phyloP scores from a whole-genome alignment of 139 green algal genomes.

The Asterochloris sp. region DNA sequence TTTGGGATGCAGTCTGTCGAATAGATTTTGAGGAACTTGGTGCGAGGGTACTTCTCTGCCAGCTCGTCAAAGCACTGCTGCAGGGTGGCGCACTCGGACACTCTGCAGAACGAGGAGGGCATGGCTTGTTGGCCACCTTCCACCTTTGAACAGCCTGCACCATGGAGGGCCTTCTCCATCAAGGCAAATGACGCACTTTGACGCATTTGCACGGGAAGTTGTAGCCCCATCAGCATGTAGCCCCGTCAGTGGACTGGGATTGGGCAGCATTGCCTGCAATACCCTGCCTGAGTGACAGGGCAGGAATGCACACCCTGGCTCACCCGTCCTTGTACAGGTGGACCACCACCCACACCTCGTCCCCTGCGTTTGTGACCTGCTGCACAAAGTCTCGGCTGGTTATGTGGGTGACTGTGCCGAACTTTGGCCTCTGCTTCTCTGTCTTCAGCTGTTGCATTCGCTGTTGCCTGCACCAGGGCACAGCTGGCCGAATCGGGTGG shows the following conservation, averaged over 20 bases:
- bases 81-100: constrained; percentile 61
- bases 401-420: constrained; percentile 69
- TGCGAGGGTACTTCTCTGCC: constrained; percentile 65
- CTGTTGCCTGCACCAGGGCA: constrained; percentile 46
- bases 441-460: constrained; percentile 67
- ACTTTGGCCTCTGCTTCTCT: constrained; percentile 34
- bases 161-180: not conserved
- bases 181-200: no score
- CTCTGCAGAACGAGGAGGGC: constrained; percentile 25
- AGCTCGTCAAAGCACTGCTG: constrained; percentile 65
- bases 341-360: constrained; percentile 74
- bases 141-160: no score
- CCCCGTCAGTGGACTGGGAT: no score
- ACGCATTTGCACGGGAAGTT: no score
- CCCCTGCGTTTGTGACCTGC: constrained; percentile 75
- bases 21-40: constrained; percentile 90
- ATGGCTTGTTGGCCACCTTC: not conserved
- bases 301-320: not conserved
- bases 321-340: constrained; percentile 81
- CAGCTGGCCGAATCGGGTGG: no score
- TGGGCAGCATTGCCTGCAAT: no score
- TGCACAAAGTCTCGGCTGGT: constrained; percentile 68
- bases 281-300: no score
- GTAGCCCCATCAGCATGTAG: no score
- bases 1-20: constrained; percentile 75